Conservation (phyloP, 2,329 filamentous ascomycete genomes). For the Hypoxylon sp. region DNA sequence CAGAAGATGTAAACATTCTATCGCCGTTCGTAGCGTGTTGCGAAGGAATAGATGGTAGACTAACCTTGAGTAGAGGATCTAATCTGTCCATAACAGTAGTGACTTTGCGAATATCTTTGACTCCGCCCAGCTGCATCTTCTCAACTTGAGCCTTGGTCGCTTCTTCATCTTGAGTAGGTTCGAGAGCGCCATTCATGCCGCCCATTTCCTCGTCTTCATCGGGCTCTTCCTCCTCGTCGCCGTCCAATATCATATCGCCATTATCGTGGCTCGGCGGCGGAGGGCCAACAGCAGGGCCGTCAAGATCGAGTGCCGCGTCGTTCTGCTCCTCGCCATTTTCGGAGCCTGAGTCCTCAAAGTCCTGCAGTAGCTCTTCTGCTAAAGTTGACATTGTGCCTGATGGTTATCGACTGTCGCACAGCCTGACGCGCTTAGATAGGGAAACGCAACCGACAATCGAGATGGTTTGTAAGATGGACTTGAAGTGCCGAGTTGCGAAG, state of each 20-base stretch:
- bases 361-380: conserved; percentile 90
- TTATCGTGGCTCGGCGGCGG: conserved; percentile 48
- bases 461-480: background rate
- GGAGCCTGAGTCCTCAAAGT: conserved; percentile 86
- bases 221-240: conserved; percentile 64
- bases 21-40: conserved; percentile 43
- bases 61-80: conserved; percentile 82
- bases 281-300: conserved; percentile 51
- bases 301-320: conserved; percentile 54
- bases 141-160: conserved; percentile 81
- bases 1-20: conserved; percentile 69
- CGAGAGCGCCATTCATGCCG: conserved; percentile 55
- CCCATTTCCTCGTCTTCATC: conserved; percentile 68
- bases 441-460: background rate
- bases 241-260: conserved; percentile 66
- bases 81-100: conserved; percentile 82
- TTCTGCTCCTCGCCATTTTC: conserved; percentile 72
- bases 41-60: conserved; percentile 47
- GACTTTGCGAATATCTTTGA: conserved; percentile 81
- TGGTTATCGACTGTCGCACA: conserved; percentile 1
- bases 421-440: background rate
- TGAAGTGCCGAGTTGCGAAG: background rate
- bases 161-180: conserved; percentile 68
- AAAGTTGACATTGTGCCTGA: conserved; percentile 77
- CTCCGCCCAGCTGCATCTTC: conserved; percentile 77